Evolutionary conservation across 2,329 filamentous ascomycete genomes (phyloP).

Genomic region (Aciculosporium take): DNA sequence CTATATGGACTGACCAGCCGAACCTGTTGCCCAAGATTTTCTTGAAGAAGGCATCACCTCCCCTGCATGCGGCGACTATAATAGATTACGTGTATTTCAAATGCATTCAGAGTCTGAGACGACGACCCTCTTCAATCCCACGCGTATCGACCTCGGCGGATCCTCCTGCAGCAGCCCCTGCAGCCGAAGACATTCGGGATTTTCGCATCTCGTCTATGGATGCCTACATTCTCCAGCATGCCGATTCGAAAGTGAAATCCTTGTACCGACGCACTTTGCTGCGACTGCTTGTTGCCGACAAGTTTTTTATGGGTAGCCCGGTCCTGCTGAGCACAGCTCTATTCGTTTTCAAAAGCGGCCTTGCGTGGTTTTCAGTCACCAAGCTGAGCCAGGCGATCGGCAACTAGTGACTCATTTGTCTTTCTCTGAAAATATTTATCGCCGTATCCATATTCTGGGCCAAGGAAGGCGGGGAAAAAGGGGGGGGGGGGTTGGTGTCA

Average conservation of each 20-base stretch:
- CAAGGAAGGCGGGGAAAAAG: too few species aligned
- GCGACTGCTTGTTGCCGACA: slow-evolving; percentile 30
- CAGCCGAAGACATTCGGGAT: slow-evolving; percentile 26
- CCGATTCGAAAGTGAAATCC: slow-evolving; percentile 13
- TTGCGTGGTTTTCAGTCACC: slow-evolving; percentile 5
- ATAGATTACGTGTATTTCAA: slow-evolving; percentile 29
- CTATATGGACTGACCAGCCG: slow-evolving; percentile 41
- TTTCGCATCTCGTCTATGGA: slow-evolving; percentile 39
- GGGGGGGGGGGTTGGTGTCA: too few species aligned
- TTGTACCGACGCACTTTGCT: slow-evolving; percentile 25
- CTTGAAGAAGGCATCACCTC: slow-evolving; percentile 23
- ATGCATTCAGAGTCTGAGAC: slow-evolving; percentile 29
- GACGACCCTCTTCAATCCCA: slow-evolving; percentile 25
- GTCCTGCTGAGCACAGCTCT: slow-evolving; percentile 16
- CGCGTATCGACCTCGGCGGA: slow-evolving; percentile 27
- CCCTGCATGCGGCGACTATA: slow-evolving; percentile 20
- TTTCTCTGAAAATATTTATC: background rate
- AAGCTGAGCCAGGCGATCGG: background rate
- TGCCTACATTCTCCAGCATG: slow-evolving; percentile 27
- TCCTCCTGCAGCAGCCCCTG: slow-evolving; percentile 1
- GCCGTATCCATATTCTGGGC: too few species aligned
- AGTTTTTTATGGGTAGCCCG: slow-evolving; percentile 22
- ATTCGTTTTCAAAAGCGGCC: slow-evolving; percentile 8
- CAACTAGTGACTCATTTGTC: background rate
- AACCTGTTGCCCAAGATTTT: slow-evolving; percentile 34